These are phyloP conservation scores for Exophiala calicioides DNA, from an alignment of 2,329 filamentous ascomycete species.

Conservation along the genomic window DNA sequence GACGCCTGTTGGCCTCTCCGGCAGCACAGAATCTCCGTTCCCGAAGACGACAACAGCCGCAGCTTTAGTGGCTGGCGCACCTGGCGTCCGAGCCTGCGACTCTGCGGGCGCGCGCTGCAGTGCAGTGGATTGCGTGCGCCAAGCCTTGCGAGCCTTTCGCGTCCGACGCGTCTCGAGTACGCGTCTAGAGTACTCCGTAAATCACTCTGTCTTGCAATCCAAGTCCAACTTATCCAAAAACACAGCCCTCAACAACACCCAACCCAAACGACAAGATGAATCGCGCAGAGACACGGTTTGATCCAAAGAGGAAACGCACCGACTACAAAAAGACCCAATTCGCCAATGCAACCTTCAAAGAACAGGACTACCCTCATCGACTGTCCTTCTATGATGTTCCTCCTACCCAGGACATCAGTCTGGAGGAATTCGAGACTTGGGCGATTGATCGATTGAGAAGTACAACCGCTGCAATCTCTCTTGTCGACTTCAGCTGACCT, in stretches of 20 bases:
- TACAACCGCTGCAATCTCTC: conserved; percentile 41
- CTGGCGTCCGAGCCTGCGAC: no score
- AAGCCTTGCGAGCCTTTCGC: conserved; percentile 4
- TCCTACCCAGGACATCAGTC: conserved; percentile 88
- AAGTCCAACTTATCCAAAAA: not conserved
- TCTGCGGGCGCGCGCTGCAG: no score
- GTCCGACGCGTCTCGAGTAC: conserved; percentile 1
- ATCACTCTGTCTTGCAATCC: no score
- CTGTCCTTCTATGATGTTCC: conserved; percentile 90
- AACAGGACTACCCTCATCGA: conserved; percentile 77
- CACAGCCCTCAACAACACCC: not conserved
- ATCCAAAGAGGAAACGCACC: conserved; percentile 73
- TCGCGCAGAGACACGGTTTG: conserved; percentile 47
- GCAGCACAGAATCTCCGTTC: no score
- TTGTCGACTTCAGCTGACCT: conserved; percentile 15
- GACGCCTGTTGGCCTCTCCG: no score
- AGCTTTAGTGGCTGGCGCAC: no score
- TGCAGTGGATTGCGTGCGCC: not conserved
- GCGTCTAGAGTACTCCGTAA: not conserved
- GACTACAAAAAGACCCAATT: conserved; percentile 88
- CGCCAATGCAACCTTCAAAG: conserved; percentile 71
- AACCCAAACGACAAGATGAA: conserved; percentile 39
- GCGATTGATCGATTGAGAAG: conserved; percentile 87
- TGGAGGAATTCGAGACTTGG: conserved; percentile 99
- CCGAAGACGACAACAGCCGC: no score